Base-by-base conservation (phyloP, 2,329 filamentous ascomycete genomes). In the Ascocoryne sarcoides region DNA sequence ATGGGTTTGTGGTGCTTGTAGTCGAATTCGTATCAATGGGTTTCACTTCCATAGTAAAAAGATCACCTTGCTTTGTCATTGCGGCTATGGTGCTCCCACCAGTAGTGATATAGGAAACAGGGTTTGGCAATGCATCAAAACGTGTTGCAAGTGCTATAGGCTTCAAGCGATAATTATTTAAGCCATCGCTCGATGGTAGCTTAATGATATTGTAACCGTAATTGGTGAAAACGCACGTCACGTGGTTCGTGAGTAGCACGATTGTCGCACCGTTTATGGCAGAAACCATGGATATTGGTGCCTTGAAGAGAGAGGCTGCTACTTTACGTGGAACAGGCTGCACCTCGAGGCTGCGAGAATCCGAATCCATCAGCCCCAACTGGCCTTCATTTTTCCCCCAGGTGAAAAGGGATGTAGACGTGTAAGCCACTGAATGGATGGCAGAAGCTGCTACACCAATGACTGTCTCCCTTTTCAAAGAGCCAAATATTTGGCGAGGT, bases 321-420 rank as follows among this genome's bases (percentile, higher is more conserved):
- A 98, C 89, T 57, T 84, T 90, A 34, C 92, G 77, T 17, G 92
- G 92, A 1, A 76, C 79, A 15, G 74, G 65, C 57, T 96, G 92
- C n/a, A 82, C 67, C 51, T 92, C 85, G 4, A 96, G 72, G 0
- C 88, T 95, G 33, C 89, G 79, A 18, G 92, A 93, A 62, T 96
- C 90, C 0, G 92, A 90, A 60, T 95, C 92, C 65, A 95, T 88
- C 39, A 98, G 72, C 4, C 88, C 92, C 34, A 98, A 73, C 60
- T 98, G 92, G 2, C 92, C 92, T 52, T 88, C 79, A 54, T 96
- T 98, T 55, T 92, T 93, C 16, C 92, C 92, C 71, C 94, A 98
- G 2, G 87, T 94, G 58, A 85, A 98, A 1, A 98, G 65, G 1
- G 86, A 85, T 1, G 78, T 76, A 1, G 75, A 71, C 0, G 87